These are phyloP conservation scores for Cyberlindnera suaveolens DNA, from an alignment of 805 yeast genomes.

Conservation along the genomic window DNA sequence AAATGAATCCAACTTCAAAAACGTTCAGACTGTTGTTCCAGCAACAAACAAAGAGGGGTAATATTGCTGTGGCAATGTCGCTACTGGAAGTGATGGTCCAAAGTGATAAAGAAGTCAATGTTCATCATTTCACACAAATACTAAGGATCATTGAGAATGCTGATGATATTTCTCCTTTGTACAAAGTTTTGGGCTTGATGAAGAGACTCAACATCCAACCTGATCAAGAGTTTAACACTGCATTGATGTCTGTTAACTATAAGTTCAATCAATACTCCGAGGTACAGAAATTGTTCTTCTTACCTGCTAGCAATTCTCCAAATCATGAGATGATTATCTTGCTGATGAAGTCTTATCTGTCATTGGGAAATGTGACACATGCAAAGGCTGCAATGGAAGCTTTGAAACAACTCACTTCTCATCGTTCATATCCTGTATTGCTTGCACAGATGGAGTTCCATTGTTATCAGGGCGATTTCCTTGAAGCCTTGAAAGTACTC, in stretches of 20 bases:
- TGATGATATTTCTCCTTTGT: constrained; percentile 4
- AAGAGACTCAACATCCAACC: constrained; percentile 8
- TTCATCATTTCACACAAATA: constrained; percentile 7
- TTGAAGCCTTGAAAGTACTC: constrained; percentile 25
- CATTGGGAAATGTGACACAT: constrained; percentile 1
- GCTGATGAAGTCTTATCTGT: constrained; percentile 15
- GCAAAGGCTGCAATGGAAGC: constrained; percentile 12
- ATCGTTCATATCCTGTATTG: background rate
- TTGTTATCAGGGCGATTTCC: constrained; percentile 18
- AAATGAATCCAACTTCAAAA: constrained; percentile 7
- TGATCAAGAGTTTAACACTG: constrained; percentile 7
- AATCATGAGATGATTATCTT: constrained; percentile 6
- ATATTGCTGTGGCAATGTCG: constrained; percentile 12
- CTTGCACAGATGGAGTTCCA: constrained; percentile 6
- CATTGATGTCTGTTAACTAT: constrained; percentile 12
- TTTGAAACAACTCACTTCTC: background rate
- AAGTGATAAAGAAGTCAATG: constrained; percentile 2
- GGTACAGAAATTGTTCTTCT: constrained; percentile 6
- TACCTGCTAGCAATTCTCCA: background rate
- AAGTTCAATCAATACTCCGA: constrained; percentile 6
- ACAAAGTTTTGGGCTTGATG: constrained; percentile 11
- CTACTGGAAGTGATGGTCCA: constrained; percentile 12
- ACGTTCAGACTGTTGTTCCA: constrained; percentile 14
- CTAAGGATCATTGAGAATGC: constrained; percentile 11
- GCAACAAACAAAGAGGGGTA: constrained; percentile 18